Conservation (phyloP, 371 early-diverging fungal species). For the Syncephalastrum sp. region DNA sequence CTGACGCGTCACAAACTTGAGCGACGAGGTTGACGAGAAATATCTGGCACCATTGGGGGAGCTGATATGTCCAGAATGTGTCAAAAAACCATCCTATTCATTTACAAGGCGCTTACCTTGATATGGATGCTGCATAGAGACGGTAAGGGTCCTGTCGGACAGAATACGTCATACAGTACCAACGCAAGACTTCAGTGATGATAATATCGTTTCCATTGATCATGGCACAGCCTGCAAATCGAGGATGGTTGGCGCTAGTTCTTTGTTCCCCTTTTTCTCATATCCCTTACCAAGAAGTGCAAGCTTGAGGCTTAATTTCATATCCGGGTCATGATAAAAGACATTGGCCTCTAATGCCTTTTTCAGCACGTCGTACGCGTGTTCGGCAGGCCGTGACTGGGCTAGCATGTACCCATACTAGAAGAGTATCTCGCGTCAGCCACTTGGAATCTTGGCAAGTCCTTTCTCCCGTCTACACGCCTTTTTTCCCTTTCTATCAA, state of each 20-base stretch:
- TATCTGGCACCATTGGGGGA: no score
- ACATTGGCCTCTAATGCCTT: constrained; percentile 63
- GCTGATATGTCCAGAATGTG: no score
- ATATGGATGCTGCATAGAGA: constrained; percentile 46
- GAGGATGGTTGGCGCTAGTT: background rate
- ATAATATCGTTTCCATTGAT: constrained; percentile 34
- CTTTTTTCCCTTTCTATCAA: no score
- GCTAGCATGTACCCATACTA: constrained; percentile 66
- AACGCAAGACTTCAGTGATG: constrained; percentile 44
- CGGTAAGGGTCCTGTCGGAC: constrained; percentile 54
- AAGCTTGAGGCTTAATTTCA: constrained; percentile 49
- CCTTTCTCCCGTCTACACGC: no score
- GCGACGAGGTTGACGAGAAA: background rate
- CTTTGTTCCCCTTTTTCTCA: background rate
- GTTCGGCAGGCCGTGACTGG: constrained; percentile 52
- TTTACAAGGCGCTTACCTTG: constrained; percentile 26
- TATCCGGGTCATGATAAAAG: constrained; percentile 58
- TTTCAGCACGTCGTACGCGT: constrained; percentile 64
- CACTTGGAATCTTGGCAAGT: no score
- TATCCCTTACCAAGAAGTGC: constrained; percentile 56
- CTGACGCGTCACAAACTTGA: constrained; percentile 51
- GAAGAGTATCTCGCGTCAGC: background rate
- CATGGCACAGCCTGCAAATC: constrained; percentile 46
- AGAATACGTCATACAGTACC: constrained; percentile 45
- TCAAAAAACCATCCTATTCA: no score